Percentiles rank a stretch among this genome's conserved stretches.
Evolutionary conservation across 352 stramenopile genomes (phyloP).

Genomic region (Phytophthora multivora): DNA sequence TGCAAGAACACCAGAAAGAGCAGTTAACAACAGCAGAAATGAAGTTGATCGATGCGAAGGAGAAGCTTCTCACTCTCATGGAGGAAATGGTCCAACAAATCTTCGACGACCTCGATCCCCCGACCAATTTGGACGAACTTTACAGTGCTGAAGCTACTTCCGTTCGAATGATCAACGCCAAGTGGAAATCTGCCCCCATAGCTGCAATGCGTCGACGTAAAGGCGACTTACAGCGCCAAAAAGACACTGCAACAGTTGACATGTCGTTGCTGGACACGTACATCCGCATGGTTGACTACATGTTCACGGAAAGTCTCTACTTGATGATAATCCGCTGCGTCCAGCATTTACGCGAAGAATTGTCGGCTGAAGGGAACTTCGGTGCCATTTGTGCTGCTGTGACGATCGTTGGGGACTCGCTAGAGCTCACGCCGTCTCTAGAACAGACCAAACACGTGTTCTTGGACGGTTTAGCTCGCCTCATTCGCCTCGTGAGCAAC

Average conservation of each 20-base stretch:
- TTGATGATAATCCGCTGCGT: constrained; percentile 62
- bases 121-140: constrained; percentile 53
- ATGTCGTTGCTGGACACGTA: constrained; percentile 52
- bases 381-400: constrained; percentile 59
- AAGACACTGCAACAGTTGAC: constrained; percentile 50
- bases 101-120: constrained; percentile 42
- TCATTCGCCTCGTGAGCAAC: constrained; percentile 62
- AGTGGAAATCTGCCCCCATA: constrained; percentile 73
- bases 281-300: constrained; percentile 69
- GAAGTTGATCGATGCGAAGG: constrained; percentile 70
- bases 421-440: constrained; percentile 50
- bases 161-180: constrained; percentile 54
- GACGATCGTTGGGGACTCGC: constrained; percentile 42
- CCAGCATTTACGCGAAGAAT: constrained; percentile 36
- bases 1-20: constrained; percentile 60
- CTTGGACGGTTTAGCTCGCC: constrained; percentile 49
- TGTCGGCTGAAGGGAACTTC: constrained; percentile 41
- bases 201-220: constrained; percentile 43
- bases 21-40: constrained; percentile 47
- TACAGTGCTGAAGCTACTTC: constrained; percentile 46
- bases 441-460: constrained; percentile 57
- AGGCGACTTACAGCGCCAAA: constrained; percentile 37
- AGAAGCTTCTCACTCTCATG: constrained; percentile 52
- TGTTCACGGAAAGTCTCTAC: constrained; percentile 74
- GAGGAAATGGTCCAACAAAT: constrained; percentile 61